Evolutionary conservation across 176 grass and related monocot species (phyloP).

Genomic region (Areca catechu): DNA sequence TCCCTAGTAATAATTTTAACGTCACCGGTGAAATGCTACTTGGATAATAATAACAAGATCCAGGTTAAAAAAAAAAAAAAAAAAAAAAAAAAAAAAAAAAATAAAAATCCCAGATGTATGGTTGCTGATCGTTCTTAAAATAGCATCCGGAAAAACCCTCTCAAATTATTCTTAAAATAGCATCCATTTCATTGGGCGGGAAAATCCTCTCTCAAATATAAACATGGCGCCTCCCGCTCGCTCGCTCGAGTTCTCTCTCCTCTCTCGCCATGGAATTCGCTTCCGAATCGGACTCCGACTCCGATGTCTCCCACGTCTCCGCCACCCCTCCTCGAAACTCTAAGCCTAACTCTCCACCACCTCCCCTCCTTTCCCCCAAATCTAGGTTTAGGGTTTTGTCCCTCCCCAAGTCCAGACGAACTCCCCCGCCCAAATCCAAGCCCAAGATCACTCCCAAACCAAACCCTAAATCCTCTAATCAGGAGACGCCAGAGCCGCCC

Average conservation of each 20-base stretch:
- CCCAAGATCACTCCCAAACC: background rate
- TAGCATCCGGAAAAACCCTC: too few relatives aligned
- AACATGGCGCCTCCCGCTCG: background rate
- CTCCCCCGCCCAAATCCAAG: constrained; percentile 7
- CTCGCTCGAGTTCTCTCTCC: constrained; percentile 17
- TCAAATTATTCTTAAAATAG: too few relatives aligned
- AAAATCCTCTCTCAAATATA: too few relatives aligned
- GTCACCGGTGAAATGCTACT: too few relatives aligned
- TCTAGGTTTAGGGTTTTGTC: constrained; percentile 2
- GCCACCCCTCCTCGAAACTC: constrained; percentile 37
- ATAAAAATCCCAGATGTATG: too few relatives aligned
- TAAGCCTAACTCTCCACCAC: constrained; percentile 8
- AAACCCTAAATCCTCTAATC: constrained; percentile 1
- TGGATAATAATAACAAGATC: too few relatives aligned
- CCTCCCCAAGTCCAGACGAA: constrained; percentile 22
- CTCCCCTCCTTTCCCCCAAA: constrained; percentile 12
- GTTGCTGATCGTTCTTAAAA: too few relatives aligned
- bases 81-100: too few relatives aligned
- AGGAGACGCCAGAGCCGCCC: constrained; percentile 1
- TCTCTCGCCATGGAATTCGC: constrained; percentile 28
- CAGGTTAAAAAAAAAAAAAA: too few relatives aligned
- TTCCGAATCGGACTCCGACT: constrained; percentile 31
- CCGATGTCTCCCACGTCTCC: constrained; percentile 62
- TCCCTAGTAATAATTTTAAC: too few relatives aligned
- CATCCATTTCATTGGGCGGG: too few relatives aligned